Percentiles rank a stretch among this genome's conserved stretches.
phyloP scores from a whole-genome alignment of 2,329 filamentous ascomycete genomes.

The Sporothrix variecibatus region DNA sequence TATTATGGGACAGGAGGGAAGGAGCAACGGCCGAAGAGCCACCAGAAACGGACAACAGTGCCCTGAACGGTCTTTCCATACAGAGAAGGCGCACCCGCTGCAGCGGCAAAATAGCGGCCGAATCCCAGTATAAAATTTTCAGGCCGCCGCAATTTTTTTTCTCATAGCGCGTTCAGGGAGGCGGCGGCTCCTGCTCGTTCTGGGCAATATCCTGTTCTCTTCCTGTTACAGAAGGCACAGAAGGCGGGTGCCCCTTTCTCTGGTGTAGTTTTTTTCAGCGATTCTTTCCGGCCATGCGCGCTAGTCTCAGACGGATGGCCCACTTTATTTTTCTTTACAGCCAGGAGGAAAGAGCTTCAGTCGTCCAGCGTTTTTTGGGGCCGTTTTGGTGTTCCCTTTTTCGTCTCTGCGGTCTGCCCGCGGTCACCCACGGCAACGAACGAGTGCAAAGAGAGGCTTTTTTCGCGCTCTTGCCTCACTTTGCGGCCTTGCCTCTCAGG shows the following conservation, averaged over 20 bases:
- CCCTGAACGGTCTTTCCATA: neutral
- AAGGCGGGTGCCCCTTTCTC: slow-evolving; percentile 19
- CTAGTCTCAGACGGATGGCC: slow-evolving; percentile 29
- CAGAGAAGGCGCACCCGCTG: slow-evolving; percentile 12
- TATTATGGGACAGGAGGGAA: slow-evolving; percentile 28
- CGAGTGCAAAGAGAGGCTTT: slow-evolving; percentile 5
- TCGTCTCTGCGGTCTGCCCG: neutral
- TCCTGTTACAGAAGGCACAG: neutral
- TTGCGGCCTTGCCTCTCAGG: slow-evolving; percentile 24
- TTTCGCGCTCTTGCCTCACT: neutral
- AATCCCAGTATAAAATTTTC: neutral
- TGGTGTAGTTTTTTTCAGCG: slow-evolving; percentile 48
- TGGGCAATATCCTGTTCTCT: neutral
- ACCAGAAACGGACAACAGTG: neutral
- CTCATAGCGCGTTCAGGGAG: slow-evolving; percentile 4
- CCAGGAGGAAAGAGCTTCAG: slow-evolving; percentile 18
- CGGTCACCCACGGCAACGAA: slow-evolving; percentile 29
- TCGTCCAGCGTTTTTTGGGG: slow-evolving; percentile 1
- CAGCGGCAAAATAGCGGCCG: slow-evolving; percentile 3
- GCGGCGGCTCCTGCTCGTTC: neutral
- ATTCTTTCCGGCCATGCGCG: slow-evolving; percentile 52
- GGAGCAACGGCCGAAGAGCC: slow-evolving; percentile 17
- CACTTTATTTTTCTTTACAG: slow-evolving; percentile 23
- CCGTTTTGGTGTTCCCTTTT: neutral
- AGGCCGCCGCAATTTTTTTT: slow-evolving; percentile 16